Conservation (phyloP, 2,329 filamentous ascomycete species). For the Colletotrichum sp. region DNA sequence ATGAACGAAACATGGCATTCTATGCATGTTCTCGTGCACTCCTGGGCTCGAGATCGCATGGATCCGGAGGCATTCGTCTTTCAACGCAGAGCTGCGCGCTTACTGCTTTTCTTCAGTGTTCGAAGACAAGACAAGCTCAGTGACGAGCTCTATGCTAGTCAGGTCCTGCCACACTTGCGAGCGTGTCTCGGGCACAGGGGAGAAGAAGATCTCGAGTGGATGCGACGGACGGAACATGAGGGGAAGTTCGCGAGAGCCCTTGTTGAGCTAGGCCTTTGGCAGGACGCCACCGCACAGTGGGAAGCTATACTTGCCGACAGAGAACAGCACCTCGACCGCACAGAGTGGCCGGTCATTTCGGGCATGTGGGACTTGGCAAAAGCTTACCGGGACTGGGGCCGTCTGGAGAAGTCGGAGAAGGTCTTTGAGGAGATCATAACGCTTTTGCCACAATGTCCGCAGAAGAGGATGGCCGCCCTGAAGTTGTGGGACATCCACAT, state of each 20-base stretch:
- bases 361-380: not conserved
- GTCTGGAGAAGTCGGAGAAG: not conserved
- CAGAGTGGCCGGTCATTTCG: not conserved
- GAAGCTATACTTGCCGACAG: not conserved
- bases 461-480: not conserved
- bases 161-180: not conserved
- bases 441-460: no score
- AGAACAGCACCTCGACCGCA: not conserved
- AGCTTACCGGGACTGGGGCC: not conserved
- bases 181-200: not conserved
- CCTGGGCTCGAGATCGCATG: conserved; percentile 26
- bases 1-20: not conserved
- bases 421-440: not conserved
- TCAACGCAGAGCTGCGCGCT: not conserved
- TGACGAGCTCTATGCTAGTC: not conserved
- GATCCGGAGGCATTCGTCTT: not conserved
- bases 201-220: not conserved
- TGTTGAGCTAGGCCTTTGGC: not conserved
- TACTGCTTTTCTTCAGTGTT: not conserved
- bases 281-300: not conserved
- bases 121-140: not conserved
- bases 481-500: not conserved
- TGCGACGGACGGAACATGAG: not conserved
- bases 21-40: conserved; percentile 30
- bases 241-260: not conserved